These are phyloP conservation scores for Ehretia macrophylla DNA, from an alignment of 257 asterid genomes.

Conservation along the genomic window DNA sequence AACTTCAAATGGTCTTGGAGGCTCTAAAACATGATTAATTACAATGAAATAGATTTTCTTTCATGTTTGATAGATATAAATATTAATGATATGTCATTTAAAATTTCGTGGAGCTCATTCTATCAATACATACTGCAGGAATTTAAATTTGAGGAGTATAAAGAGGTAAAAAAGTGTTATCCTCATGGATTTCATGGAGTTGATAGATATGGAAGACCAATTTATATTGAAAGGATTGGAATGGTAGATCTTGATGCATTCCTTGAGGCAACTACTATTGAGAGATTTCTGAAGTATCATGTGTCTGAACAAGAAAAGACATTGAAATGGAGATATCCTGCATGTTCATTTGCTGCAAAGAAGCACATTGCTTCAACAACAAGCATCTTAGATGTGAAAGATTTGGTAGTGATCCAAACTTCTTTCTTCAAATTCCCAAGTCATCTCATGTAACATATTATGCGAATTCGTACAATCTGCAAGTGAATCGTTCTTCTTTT, in stretches of 20 bases:
- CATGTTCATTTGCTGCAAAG: slow-evolving; percentile 75
- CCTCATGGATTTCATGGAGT: slow-evolving; percentile 89
- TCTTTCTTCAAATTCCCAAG: background rate
- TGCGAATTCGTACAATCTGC: background rate
- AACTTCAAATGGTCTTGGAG: too few species aligned
- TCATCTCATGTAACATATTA: too few species aligned
- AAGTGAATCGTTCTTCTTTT: background rate
- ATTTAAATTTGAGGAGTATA: slow-evolving; percentile 46
- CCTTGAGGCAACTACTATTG: slow-evolving; percentile 49
- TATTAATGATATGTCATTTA: background rate
- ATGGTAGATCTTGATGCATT: slow-evolving; percentile 44
- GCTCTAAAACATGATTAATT: too few species aligned
- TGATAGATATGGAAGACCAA: slow-evolving; percentile 67
- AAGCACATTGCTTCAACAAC: slow-evolving; percentile 65
- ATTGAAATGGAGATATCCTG: slow-evolving; percentile 52
- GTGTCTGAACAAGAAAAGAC: slow-evolving; percentile 69
- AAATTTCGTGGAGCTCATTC: background rate
- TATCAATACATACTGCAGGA: slow-evolving; percentile 39
- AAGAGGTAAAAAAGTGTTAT: slow-evolving; percentile 53
- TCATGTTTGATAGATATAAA: too few species aligned
- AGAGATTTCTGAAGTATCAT: slow-evolving; percentile 65
- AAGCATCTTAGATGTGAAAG: slow-evolving; percentile 76
- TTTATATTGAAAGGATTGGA: slow-evolving; percentile 73
- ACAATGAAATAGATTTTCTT: too few species aligned
- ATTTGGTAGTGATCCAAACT: slow-evolving; percentile 40